Evolutionary conservation across 1,139 yeast genomes (phyloP), one percentile per base, ranked within the genome.

Genomic region (Magnusiomyces suaveolens): DNA sequence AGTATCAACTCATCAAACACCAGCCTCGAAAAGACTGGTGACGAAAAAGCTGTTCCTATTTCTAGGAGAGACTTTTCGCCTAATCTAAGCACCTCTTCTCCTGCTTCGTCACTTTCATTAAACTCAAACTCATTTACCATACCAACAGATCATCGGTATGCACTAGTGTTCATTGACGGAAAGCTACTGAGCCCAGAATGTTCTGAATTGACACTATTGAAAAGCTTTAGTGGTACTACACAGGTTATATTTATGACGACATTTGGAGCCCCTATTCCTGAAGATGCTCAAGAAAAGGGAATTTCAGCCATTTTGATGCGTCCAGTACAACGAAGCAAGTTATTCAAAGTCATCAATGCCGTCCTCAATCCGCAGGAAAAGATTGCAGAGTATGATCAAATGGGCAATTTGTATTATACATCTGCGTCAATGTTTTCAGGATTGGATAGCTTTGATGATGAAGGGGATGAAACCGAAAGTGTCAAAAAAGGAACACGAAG

Each of bases 251-350:
- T 60, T 50, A 60, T 64, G 64, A 63, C 66, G 10, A 63, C 62
- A 8, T 64, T 63, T 54, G 67, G 66, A 8, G 61, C 60, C 8
- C 55, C 63, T 8, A 57, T 63, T 44, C 65, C 64, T 2, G 61
- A 61, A 23, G 59, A 63, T 32, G 59, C 60, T 44, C 63, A 62
- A 50, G 58, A 59, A 29, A 59, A 60, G 51, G 67, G 67, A 23
- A 60, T 63, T 29, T 59, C 64, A 1, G 64, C 64, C n/a, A 62
- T 64, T 36, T 50, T 64, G 51, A 59, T 63, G 64, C 57, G 65
- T 25, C 67, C 67, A 4, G 62, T 62, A 1, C 67, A 63, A 53
- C 57, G 66, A 36, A 56, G 59, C 20, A 59, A 66, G 33, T 52
- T 64, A 14, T 21, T 47, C 20, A 21, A 32, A 20, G 24, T 47